phyloP scores from a whole-genome alignment of 2,329 filamentous ascomycete genomes.

The Fonsecaea monophora region DNA sequence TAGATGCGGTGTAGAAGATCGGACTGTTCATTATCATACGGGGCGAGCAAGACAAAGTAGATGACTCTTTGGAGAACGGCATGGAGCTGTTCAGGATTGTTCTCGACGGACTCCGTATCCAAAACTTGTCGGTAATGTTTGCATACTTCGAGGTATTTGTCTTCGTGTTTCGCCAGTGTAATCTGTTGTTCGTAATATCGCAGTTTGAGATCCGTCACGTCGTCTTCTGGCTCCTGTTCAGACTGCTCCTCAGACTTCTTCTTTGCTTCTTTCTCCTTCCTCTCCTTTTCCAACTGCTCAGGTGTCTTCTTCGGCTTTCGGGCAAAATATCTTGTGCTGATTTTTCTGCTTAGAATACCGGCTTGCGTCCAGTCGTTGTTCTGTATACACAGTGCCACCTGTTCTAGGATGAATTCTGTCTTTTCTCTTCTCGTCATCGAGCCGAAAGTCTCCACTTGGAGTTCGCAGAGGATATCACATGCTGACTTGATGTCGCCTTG shows the following conservation, averaged over 20 bases:
- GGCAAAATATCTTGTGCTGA: constrained; percentile 89
- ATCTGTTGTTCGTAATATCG: constrained; percentile 98
- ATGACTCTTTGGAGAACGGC: constrained; percentile 92
- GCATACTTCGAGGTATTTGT: constrained; percentile 96
- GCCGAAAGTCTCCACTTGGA: constrained; percentile 98
- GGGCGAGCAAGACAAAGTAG: constrained; percentile 95
- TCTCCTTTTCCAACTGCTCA: constrained; percentile 88
- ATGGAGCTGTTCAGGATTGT: constrained; percentile 82
- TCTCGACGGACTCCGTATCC: constrained; percentile 93
- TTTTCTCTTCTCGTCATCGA: constrained; percentile 98
- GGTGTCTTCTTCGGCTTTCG: constrained; percentile 89
- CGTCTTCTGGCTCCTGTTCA: constrained; percentile 74
- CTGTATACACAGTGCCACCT: constrained; percentile 93
- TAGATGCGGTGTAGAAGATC: constrained; percentile 94
- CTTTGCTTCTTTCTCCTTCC: constrained; percentile 83
- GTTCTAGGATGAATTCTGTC: constrained; percentile 97
- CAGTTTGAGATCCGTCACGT: constrained; percentile 95
- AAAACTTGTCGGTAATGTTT: constrained; percentile 97
- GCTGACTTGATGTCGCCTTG: constrained; percentile 91
- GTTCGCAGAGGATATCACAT: constrained; percentile 90
- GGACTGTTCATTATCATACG: constrained; percentile 98
- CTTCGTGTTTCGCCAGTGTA: constrained; percentile 90
- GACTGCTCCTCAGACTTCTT: constrained; percentile 78
- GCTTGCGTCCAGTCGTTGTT: constrained; percentile 96
- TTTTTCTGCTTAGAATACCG: constrained; percentile 91